Evolutionary conservation across 2,329 filamentous ascomycete species (phyloP).

Genomic region (Alternaria alternata): DNA sequence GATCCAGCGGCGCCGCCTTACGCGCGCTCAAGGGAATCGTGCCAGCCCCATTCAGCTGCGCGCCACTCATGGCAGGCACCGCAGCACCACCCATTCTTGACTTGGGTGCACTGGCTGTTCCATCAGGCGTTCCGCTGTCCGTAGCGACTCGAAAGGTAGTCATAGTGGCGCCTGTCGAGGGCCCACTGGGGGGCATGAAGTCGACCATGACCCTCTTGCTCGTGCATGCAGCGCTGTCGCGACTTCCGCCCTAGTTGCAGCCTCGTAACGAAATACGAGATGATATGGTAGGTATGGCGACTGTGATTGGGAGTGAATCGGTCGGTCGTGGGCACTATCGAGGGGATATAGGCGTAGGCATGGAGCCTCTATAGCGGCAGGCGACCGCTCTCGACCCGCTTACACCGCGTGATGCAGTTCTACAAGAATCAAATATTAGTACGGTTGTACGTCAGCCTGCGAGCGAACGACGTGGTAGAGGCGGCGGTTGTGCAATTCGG

Average conservation of each 20-base stretch:
- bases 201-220: constrained; percentile 47
- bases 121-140: constrained; percentile 34
- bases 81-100: constrained; percentile 42
- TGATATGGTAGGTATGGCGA: constrained; percentile 3
- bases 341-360: constrained; percentile 42
- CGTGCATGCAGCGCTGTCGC: constrained; percentile 35
- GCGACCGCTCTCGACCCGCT: constrained; percentile 27
- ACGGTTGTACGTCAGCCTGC: background rate
- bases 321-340: constrained; percentile 39
- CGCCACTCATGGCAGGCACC: constrained; percentile 35
- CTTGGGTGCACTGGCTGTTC: constrained; percentile 35
- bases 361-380: constrained; percentile 38
- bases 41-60: constrained; percentile 51
- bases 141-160: constrained; percentile 50
- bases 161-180: constrained; percentile 46
- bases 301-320: constrained; percentile 12
- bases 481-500: constrained; percentile 15
- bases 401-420: constrained; percentile 14
- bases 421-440: background rate
- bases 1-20: constrained; percentile 74
- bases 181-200: constrained; percentile 43
- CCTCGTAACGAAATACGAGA: constrained; percentile 22
- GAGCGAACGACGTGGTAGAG: constrained; percentile 11
- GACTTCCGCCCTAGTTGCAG: constrained; percentile 12
- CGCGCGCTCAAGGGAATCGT: constrained; percentile 70